Base-by-base conservation (phyloP, 169 alveolate genomes). In the Eimeria acervulina region DNA sequence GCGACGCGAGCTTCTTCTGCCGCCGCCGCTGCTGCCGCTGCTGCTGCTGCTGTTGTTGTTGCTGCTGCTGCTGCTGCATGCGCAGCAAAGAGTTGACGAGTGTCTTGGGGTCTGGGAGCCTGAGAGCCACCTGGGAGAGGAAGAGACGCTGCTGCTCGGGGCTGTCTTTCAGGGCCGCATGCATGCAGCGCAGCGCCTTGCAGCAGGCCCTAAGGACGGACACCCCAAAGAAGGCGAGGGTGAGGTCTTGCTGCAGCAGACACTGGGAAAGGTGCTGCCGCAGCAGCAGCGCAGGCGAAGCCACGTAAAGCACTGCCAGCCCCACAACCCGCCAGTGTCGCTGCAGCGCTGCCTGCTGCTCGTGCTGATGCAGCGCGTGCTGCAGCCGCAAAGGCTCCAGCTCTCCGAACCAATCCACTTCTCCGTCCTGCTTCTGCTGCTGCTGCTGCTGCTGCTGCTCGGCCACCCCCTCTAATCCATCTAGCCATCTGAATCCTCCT, bases 251-350 rank as follows among this genome's bases (percentile, higher is more conserved):
- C 44, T 83, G 91, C 44, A 83, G 91, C 38, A 83, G 91, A 52
- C 91, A 83, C 76, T 83, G 91, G 23, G 91, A n/a, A 36, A 83
- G 74, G 51, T 83, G 91, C 76, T 83, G 91, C 26, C 91, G 91
- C 76, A 83, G 74, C 40, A 83, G 91, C 91, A 83, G 76, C 66
- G 51, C 91, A 2, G 91, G 91, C 10, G 91, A 33, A 28, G 91
- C 91, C 7, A 83, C 91, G 26, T 28, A 21, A 21, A 66, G 74
- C 47, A 33, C 91, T 15, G 70, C 91, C 59, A 83, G 76, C 38
- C 74, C 91, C 44, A 44, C 74, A 42, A 31, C 52, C 31, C 91
- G 44, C 74, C 91, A 44, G 3, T 66, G 38, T 55, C 40, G 70
- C 91, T 51, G 91, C 74, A 51, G 36, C 36, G 44, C 74, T 3